A percentile compares a stretch with the other conserved stretches of the same genome.
These are phyloP conservation scores for Glomus cerebriforme DNA, from an alignment of 192 early-diverging fungal genomes.

Conservation along the genomic window DNA sequence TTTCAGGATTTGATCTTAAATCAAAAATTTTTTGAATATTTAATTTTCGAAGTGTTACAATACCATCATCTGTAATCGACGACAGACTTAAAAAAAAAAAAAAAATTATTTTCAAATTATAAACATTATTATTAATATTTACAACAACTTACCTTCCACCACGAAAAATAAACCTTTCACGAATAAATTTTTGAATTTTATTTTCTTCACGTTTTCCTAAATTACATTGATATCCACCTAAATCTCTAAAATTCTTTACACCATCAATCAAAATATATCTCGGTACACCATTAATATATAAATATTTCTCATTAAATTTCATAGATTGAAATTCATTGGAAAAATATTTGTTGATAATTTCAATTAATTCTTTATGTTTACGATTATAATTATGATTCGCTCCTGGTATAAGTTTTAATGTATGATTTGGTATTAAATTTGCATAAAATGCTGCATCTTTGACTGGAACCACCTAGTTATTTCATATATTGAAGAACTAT, in stretches of 20 bases:
- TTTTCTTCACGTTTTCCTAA: constrained; percentile 25
- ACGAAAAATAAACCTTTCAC: constrained; percentile 44
- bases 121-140: not conserved
- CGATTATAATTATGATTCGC: constrained; percentile 39
- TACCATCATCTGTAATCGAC: constrained; percentile 37
- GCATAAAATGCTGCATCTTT: constrained; percentile 41
- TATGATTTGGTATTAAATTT: constrained; percentile 42
- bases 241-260: constrained; percentile 50
- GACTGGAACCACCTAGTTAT: constrained; percentile 37
- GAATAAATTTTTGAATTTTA: constrained; percentile 34
- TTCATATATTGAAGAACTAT: not conserved
- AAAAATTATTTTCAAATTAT: constrained; percentile 34
- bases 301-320: constrained; percentile 9
- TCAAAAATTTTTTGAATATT: constrained; percentile 47
- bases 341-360: constrained; percentile 38
- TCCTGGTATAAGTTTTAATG: constrained; percentile 36
- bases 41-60: constrained; percentile 38
- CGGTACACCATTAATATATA: constrained; percentile 29
- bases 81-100: constrained; percentile 34
- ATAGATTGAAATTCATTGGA: constrained; percentile 31
- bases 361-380: constrained; percentile 30
- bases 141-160: constrained; percentile 40
- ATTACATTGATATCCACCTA: constrained; percentile 44
- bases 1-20: constrained; percentile 47
- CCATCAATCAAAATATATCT: constrained; percentile 47